Evolutionary conservation across 345 rosid species (phyloP).

Genomic region (Rhizophora mangle): DNA sequence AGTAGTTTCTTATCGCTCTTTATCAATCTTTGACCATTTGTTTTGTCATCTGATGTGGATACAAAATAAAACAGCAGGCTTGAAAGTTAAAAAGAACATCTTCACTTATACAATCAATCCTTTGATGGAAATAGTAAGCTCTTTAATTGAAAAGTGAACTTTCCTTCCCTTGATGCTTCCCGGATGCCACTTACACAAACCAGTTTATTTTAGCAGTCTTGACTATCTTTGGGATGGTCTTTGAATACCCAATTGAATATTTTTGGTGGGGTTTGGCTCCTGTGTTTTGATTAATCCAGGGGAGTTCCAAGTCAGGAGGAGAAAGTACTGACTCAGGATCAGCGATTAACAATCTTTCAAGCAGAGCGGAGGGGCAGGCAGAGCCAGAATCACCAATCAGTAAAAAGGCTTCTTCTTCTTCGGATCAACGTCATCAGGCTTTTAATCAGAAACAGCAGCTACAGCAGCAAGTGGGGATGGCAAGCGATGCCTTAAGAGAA

Average conservation of each 20-base stretch:
- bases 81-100: neutral
- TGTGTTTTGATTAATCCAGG: constrained; percentile 40
- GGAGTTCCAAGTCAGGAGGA: constrained; percentile 77
- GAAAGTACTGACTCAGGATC: constrained; percentile 92
- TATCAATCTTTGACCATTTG: constrained; percentile 55
- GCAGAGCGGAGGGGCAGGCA: constrained; percentile 58
- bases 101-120: neutral
- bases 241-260: constrained; percentile 4
- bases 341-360: constrained; percentile 62
- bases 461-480: constrained; percentile 37
- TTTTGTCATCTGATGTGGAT: constrained; percentile 19
- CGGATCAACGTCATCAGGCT: constrained; percentile 31
- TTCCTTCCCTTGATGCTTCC: constrained; percentile 11
- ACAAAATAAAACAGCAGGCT: neutral
- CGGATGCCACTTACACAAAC: constrained; percentile 8
- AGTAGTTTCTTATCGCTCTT: constrained; percentile 37
- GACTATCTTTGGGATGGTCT: constrained; percentile 10
- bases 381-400: constrained; percentile 85
- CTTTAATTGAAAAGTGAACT: constrained; percentile 2
- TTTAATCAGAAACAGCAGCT: constrained; percentile 38
- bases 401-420: constrained; percentile 47
- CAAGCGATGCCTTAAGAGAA: constrained; percentile 47
- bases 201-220: constrained; percentile 1
- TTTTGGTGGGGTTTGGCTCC: constrained; percentile 23
- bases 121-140: too few species aligned